Evolutionary conservation across 371 early-diverging fungal species (phyloP).

Genomic region (Cokeromyces recurvatus): DNA sequence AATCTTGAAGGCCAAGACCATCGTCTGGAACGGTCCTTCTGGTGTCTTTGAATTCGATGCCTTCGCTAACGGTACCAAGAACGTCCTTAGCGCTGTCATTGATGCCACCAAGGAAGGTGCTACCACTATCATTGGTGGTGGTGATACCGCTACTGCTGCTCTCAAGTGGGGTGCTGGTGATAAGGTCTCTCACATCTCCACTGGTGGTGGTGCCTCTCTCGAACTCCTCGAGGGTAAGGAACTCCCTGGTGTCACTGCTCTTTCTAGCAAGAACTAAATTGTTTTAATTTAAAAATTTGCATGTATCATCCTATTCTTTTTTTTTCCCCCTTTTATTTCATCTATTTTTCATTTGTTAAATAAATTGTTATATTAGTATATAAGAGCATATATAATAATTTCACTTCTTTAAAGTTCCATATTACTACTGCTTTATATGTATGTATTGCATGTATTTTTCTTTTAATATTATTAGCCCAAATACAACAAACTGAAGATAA

Average conservation of each 20-base stretch:
- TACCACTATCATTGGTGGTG: constrained; percentile 78
- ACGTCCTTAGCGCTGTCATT: constrained; percentile 81
- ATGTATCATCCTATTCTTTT: constrained; percentile 16
- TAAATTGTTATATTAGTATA: no score
- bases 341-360: constrained; percentile 12
- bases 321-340: no score
- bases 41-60: constrained; percentile 98
- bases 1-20: constrained; percentile 80
- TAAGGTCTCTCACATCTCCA: constrained; percentile 93
- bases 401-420: no score
- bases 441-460: no score
- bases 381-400: no score
- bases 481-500: no score
- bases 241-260: constrained; percentile 89
- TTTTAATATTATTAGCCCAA: no score
- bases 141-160: constrained; percentile 98
- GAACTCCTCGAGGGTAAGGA: constrained; percentile 93
- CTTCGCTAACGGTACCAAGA: constrained; percentile 89
- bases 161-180: constrained; percentile 82
- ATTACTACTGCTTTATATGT: no score
- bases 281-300: constrained; percentile 8
- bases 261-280: constrained; percentile 56
- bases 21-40: constrained; percentile 98
- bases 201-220: constrained; percentile 97
- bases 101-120: constrained; percentile 78